A percentile compares a stretch with the other conserved stretches of the same genome.
Evolutionary conservation across 2,329 filamentous ascomycete species (phyloP).

Genomic region (Sclerotinia sclerotiorum): DNA sequence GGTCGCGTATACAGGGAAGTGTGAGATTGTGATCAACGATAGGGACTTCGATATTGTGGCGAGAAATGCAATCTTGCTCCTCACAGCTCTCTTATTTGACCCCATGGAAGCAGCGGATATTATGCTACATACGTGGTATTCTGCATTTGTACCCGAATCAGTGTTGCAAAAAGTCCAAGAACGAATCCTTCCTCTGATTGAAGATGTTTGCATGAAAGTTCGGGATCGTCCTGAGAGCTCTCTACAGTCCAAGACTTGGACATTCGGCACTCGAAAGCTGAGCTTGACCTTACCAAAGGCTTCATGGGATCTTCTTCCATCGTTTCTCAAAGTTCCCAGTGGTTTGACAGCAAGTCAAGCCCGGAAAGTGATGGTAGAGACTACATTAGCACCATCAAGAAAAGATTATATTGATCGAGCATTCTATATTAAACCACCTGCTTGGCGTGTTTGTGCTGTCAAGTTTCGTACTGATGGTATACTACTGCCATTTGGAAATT

Average conservation of each 20-base stretch:
- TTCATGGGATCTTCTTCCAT: slow-evolving; percentile 39
- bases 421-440: slow-evolving; percentile 34
- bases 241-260: slow-evolving; percentile 22
- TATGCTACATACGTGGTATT: slow-evolving; percentile 22
- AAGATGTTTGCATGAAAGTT: slow-evolving; percentile 10
- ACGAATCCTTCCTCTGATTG: slow-evolving; percentile 2
- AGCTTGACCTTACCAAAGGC: slow-evolving; percentile 11
- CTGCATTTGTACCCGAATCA: slow-evolving; percentile 4
- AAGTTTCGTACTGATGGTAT: slow-evolving; percentile 44
- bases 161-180: neutral
- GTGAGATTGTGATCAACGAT: slow-evolving; percentile 40
- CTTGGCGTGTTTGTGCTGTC: slow-evolving; percentile 35
- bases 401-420: slow-evolving; percentile 42
- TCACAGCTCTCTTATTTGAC: slow-evolving; percentile 10
- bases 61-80: slow-evolving; percentile 14
- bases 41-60: slow-evolving; percentile 27
- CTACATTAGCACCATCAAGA: slow-evolving; percentile 38
- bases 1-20: slow-evolving; percentile 36
- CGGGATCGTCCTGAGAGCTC: neutral
- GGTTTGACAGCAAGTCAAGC: slow-evolving; percentile 36
- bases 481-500: slow-evolving; percentile 44
- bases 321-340: slow-evolving; percentile 35
- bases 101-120: slow-evolving; percentile 9
- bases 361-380: slow-evolving; percentile 32
- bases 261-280: slow-evolving; percentile 1